A percentile compares a stretch with the other conserved stretches of the same genome.
phyloP scores from a whole-genome alignment of 2,329 filamentous ascomycete genomes.

The Fusarium duplospermum region DNA sequence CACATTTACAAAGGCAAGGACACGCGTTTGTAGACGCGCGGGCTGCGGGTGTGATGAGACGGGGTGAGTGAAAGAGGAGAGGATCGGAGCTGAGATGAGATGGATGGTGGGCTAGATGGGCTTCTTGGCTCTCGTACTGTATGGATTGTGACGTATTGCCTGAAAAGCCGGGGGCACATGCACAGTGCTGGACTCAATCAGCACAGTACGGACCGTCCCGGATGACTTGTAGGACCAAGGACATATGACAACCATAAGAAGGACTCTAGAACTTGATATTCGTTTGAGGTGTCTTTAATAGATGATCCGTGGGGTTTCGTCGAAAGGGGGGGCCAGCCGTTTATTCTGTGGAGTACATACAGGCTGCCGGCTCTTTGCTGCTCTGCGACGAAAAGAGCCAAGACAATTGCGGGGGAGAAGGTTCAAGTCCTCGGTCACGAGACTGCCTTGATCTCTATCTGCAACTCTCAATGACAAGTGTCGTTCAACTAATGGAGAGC shows the following conservation, averaged over 20 bases:
- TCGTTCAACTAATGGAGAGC: neutral
- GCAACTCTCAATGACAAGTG: neutral
- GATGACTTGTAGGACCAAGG: neutral
- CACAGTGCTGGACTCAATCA: neutral
- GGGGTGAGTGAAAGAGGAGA: conserved; percentile 1
- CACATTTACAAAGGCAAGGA: neutral
- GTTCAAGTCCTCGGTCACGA: neutral
- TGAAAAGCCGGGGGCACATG: neutral
- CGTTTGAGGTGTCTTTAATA: neutral
- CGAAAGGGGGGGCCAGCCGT: neutral
- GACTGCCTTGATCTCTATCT: neutral
- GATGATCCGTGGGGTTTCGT: neutral
- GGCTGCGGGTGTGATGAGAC: neutral
- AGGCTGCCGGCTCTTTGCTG: neutral
- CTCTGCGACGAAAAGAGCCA: conserved; percentile 15
- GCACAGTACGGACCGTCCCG: conserved; percentile 19
- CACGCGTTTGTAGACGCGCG: neutral
- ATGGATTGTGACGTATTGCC: neutral
- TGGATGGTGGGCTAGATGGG: neutral
- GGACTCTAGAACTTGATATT: neutral
- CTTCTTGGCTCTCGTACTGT: conserved; percentile 6
- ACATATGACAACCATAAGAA: neutral
- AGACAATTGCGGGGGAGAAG: conserved; percentile 33
- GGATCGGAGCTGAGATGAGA: conserved; percentile 10
- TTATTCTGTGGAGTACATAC: neutral